Percentiles rank a stretch among this genome's conserved stretches.
Evolutionary conservation across 352 stramenopile genomes (phyloP).

Genomic region (Globisporangium emineosum): DNA sequence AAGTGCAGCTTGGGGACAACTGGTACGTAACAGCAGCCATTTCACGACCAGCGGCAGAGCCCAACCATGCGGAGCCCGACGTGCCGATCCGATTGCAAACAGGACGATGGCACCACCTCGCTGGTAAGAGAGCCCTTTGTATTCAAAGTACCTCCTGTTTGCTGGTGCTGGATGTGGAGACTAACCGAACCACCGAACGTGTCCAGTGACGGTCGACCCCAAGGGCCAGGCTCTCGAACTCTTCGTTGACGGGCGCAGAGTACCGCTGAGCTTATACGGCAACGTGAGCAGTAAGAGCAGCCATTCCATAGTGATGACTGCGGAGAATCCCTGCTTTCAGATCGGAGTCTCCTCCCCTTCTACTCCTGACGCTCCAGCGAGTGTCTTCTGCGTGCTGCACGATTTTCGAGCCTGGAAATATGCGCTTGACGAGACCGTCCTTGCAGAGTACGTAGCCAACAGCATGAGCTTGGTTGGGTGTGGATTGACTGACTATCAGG

Average conservation of each 20-base stretch:
- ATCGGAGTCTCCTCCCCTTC: not conserved
- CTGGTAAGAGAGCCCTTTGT: slow-evolving; percentile 7
- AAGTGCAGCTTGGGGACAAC: not conserved
- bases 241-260: slow-evolving; percentile 3
- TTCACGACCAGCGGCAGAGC: not conserved
- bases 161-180: not conserved
- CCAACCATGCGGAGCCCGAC: not conserved
- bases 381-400: slow-evolving; percentile 9
- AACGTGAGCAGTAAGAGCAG: not conserved
- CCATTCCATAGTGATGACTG: too few species aligned
- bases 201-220: not conserved
- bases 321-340: not conserved
- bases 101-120: slow-evolving; percentile 19
- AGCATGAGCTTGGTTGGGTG: too few species aligned
- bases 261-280: not conserved
- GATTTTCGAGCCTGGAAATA: slow-evolving; percentile 20
- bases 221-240: not conserved
- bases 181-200: not conserved
- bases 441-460: slow-evolving; percentile 2
- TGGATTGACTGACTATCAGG: too few species aligned
- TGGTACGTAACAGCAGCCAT: slow-evolving; percentile 4
- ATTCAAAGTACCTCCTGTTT: not conserved
- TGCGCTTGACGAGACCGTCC: not conserved
- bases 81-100: not conserved
- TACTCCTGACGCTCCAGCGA: not conserved